Base-by-base conservation (phyloP, 169 alveolate species). In the Cryptosporidium andersoni region DNA sequence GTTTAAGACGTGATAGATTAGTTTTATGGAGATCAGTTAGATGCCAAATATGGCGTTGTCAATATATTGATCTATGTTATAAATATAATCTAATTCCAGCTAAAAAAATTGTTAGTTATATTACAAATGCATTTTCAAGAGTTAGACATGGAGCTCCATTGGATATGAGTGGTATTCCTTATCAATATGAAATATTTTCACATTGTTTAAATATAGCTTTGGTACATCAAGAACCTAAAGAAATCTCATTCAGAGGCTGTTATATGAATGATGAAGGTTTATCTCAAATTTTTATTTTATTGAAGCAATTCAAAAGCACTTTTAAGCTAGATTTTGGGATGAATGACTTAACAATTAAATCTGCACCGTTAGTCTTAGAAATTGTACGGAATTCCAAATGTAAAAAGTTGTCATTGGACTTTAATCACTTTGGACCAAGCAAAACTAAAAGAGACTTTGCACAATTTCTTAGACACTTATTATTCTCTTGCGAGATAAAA, bases 231-330 rank as follows among this genome's bases (percentile, higher is more conserved):
- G 85, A 74, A 3, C 85, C 85, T n/a, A 74, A 74, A 43, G 85
- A 74, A 52, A 74, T 74, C 34, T 58, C 60, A 25, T 74, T 74
- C 37, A 39, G 85, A 14, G 85, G 85, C 9, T 74, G 85, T 55
- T 74, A 74, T 74, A 74, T 74, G 85, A 68, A 68, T 2, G 85
- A 74, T 36, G 85, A 74, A 4, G 85, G 85, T 1, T 74, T 74
- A 34, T 42, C 48, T 9, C 48, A 40, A 14, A 74, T 74, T 40
- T 74, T 74, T n/a, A 66, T 68, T 8, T 60, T 74, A 74, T 39
- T 74, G 3, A 56, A 42, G 3, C 85, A 74, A n/a, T 16, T 53
- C 8, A 74, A 74, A 14, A 45, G 62, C 11, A 34, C 55, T 12
- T 66, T 66, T 2, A 74, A 60, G 25, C 25, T 74, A 12, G 85